These are phyloP conservation scores for Pseudopithomyces maydicus DNA, from an alignment of 2,329 filamentous ascomycete species.

Conservation along the genomic window DNA sequence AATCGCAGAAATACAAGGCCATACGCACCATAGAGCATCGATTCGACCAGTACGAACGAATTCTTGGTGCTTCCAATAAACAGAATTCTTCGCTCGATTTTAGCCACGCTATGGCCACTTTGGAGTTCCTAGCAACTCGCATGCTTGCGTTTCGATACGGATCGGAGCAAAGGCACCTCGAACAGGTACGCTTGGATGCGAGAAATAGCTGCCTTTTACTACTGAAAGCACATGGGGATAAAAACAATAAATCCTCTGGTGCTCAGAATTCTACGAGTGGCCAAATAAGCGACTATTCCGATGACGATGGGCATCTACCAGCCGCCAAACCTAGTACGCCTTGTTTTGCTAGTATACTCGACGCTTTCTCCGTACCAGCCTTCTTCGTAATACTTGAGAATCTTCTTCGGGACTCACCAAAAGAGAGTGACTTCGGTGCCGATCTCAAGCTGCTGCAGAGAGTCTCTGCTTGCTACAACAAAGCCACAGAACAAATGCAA, in stretches of 20 bases:
- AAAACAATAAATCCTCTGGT: neutral
- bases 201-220: slow-evolving; percentile 3
- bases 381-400: neutral
- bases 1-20: neutral
- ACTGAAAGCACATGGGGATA: slow-evolving; percentile 4
- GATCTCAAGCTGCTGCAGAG: neutral
- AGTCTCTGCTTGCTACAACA: slow-evolving; percentile 1
- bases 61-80: neutral
- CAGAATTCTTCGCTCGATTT: neutral
- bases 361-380: neutral
- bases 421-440: neutral
- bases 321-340: neutral
- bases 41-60: neutral
- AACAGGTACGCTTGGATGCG: slow-evolving; percentile 1
- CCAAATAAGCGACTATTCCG: neutral
- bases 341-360: neutral
- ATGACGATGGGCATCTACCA: neutral
- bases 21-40: neutral
- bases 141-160: slow-evolving; percentile 1
- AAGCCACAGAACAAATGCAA: neutral
- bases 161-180: neutral
- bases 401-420: neutral
- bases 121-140: slow-evolving; percentile 3
- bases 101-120: neutral
- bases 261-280: neutral